Evolutionary conservation across 495 filamentous ascomycete species (phyloP).

Genomic region (Oidiodendron maius): DNA sequence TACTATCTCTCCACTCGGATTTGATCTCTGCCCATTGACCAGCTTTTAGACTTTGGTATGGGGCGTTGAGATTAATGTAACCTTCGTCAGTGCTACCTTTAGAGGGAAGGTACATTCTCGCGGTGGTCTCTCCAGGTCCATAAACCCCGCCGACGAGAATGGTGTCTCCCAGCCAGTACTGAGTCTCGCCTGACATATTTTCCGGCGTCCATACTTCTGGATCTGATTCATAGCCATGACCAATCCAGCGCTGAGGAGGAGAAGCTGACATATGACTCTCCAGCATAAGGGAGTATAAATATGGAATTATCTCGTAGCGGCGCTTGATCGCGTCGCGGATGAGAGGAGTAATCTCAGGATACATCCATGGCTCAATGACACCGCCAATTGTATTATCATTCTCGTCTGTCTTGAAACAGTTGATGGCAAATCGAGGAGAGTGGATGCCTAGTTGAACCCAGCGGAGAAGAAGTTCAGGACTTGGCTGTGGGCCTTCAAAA

Average conservation of each 20-base stretch:
- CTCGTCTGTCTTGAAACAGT: conserved; percentile 65
- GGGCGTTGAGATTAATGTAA: conserved; percentile 55
- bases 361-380: conserved; percentile 71
- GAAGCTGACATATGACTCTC: conserved; percentile 50
- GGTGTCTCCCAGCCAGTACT: conserved; percentile 67
- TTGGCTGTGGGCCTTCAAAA: conserved; percentile 64
- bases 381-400: conserved; percentile 56
- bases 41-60: conserved; percentile 50
- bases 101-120: conserved; percentile 56
- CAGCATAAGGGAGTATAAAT: conserved; percentile 57
- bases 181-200: conserved; percentile 50
- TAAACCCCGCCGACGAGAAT: conserved; percentile 62
- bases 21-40: conserved; percentile 56
- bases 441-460: conserved; percentile 67
- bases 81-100: conserved; percentile 36
- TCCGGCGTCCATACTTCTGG: conserved; percentile 53
- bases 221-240: conserved; percentile 62
- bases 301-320: conserved; percentile 63
- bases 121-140: conserved; percentile 43
- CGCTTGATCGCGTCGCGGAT: conserved; percentile 59
- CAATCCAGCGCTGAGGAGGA: conserved; percentile 61
- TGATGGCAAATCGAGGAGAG: conserved; percentile 65
- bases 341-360: conserved; percentile 53
- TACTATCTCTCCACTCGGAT: conserved; percentile 52
- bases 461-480: conserved; percentile 60